Conservation (phyloP, 2,329 filamentous ascomycete species). For the Talaromyces islandicus region DNA sequence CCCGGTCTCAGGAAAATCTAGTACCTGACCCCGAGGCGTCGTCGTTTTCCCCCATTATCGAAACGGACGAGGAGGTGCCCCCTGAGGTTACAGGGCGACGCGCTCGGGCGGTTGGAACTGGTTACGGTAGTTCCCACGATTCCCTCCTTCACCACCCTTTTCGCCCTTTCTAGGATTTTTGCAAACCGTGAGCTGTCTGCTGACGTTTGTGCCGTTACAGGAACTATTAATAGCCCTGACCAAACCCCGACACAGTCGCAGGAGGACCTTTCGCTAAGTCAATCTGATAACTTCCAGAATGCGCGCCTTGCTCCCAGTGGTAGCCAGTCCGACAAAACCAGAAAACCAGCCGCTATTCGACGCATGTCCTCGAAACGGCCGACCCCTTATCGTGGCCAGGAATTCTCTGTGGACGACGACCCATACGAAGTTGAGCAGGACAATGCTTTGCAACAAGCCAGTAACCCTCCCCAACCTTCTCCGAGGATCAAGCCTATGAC, state of each 20-base stretch:
- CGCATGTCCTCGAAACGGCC: conserved; percentile 66
- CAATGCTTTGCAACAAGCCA: conserved; percentile 37
- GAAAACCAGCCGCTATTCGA: conserved; percentile 67
- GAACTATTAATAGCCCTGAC: conserved; percentile 1
- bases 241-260: neutral
- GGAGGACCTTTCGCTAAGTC: conserved; percentile 1
- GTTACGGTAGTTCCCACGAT: conserved; percentile 6
- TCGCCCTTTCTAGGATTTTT: neutral
- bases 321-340: conserved; percentile 41
- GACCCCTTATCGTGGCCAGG: conserved; percentile 71
- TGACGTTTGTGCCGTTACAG: neutral
- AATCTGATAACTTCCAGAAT: conserved; percentile 17
- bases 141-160: neutral
- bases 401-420: conserved; percentile 90
- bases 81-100: conserved; percentile 5
- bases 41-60: conserved; percentile 6
- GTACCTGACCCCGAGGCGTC: conserved; percentile 3
- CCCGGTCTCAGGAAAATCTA: conserved; percentile 5
- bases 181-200: neutral
- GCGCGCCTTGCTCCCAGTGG: conserved; percentile 41
- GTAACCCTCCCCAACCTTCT: conserved; percentile 24
- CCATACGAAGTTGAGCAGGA: conserved; percentile 72
- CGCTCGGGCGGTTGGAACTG: conserved; percentile 1
- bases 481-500: conserved; percentile 28
- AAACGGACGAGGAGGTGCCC: conserved; percentile 8